Percentiles rank a stretch among this genome's conserved stretches.
These are phyloP conservation scores for Ruellia speciosa DNA, from an alignment of 305 asterid genomes.

Conservation along the genomic window DNA sequence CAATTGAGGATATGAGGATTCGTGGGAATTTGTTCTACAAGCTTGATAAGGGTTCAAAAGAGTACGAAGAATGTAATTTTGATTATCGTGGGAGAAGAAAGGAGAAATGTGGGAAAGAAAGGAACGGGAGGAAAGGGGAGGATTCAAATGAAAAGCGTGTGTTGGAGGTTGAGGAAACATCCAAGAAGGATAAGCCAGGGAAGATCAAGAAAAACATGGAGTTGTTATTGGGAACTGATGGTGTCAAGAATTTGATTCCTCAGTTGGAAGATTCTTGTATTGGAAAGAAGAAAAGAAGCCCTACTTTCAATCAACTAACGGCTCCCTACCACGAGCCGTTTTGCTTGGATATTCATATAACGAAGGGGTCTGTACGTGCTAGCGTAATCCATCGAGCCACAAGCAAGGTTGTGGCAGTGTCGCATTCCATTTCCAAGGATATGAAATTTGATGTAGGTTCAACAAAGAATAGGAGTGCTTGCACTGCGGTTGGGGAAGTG, in stretches of 20 bases:
- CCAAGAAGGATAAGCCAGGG: constrained; percentile 20
- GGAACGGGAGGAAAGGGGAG: constrained; percentile 27
- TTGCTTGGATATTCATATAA: constrained; percentile 64
- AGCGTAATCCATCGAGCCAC: constrained; percentile 76
- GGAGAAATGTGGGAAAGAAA: constrained; percentile 25
- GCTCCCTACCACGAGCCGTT: constrained; percentile 80
- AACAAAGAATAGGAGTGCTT: constrained; percentile 57
- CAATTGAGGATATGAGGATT: constrained; percentile 73
- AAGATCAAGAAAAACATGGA: constrained; percentile 24
- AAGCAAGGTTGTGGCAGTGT: constrained; percentile 69
- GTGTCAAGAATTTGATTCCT: constrained; percentile 19
- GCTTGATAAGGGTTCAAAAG: constrained; percentile 72
- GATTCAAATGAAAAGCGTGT: constrained; percentile 4
- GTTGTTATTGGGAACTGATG: constrained; percentile 8
- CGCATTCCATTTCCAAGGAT: constrained; percentile 84
- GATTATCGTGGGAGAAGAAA: constrained; percentile 58
- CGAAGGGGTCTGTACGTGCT: constrained; percentile 70
- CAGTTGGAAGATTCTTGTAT: constrained; percentile 23
- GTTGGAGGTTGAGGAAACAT: constrained; percentile 20
- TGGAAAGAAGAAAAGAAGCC: constrained; percentile 50
- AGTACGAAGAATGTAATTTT: constrained; percentile 59
- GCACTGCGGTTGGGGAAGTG: constrained; percentile 56
- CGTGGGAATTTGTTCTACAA: constrained; percentile 66
- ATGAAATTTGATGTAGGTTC: constrained; percentile 72
- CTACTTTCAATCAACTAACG: constrained; percentile 68